phyloP scores from a whole-genome alignment of 2,329 filamentous ascomycete species.

The Hypoxylon sp. region DNA sequence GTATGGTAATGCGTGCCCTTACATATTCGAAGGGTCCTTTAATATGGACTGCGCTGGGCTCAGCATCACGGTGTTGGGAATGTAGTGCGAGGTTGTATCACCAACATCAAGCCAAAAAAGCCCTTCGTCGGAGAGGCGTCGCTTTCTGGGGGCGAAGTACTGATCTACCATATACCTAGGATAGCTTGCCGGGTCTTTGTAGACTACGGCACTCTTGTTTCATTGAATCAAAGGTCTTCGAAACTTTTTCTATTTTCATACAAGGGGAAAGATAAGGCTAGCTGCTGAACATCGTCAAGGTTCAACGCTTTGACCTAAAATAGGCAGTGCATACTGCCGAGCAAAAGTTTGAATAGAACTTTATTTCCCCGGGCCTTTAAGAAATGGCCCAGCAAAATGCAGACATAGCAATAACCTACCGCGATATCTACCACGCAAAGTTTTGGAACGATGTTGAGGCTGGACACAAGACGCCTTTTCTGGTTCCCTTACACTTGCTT shows the following conservation, averaged over 20 bases:
- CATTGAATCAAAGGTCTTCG: neutral
- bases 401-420: slow-evolving; percentile 50
- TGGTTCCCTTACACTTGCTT: slow-evolving; percentile 68
- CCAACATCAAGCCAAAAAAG: neutral
- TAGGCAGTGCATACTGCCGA: slow-evolving; percentile 20
- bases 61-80: slow-evolving; percentile 6
- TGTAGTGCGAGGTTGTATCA: neutral
- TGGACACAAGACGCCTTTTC: slow-evolving; percentile 62
- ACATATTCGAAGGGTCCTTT: slow-evolving; percentile 6
- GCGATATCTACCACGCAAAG: slow-evolving; percentile 50
- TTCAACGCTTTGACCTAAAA: slow-evolving; percentile 8
- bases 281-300: slow-evolving; percentile 11
- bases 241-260: neutral
- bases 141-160: neutral
- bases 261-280: neutral
- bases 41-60: slow-evolving; percentile 6
- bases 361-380: slow-evolving; percentile 18
- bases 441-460: slow-evolving; percentile 54
- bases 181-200: neutral
- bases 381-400: slow-evolving; percentile 31
- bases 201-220: neutral
- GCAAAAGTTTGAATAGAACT: slow-evolving; percentile 23
- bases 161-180: neutral
- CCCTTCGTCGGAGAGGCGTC: neutral
- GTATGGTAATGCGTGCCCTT: neutral